Evolutionary conservation across 345 rosid genomes (phyloP).

Genomic region (Pistacia vera): DNA sequence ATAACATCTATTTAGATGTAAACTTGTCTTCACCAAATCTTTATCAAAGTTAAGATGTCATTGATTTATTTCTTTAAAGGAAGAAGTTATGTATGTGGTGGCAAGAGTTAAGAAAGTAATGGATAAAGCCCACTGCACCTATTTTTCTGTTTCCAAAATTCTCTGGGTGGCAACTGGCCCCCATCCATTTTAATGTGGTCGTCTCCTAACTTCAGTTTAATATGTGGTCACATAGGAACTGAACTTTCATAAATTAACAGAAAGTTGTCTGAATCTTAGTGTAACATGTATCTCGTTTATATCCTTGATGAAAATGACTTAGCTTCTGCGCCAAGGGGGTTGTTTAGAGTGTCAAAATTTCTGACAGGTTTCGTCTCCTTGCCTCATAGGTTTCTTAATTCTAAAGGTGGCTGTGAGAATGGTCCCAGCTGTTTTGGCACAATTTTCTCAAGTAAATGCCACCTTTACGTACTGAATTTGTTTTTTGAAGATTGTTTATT

Average conservation of each 20-base stretch:
- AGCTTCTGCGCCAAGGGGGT: background rate
- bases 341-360: background rate
- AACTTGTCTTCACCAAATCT: background rate
- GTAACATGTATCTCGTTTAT: background rate
- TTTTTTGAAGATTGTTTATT: constrained; percentile 1
- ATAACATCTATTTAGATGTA: background rate
- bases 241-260: background rate
- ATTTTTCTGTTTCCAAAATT: background rate
- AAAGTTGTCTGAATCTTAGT: background rate
- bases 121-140: background rate
- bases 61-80: background rate
- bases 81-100: background rate
- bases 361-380: background rate
- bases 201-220: background rate
- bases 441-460: background rate
- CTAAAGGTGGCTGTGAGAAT: background rate
- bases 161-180: background rate
- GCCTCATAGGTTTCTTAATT: background rate
- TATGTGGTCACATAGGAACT: background rate
- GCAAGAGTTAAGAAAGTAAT: background rate
- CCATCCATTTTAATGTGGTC: background rate
- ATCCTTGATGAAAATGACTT: background rate
- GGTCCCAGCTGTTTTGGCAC: background rate
- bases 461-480: background rate
- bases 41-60: background rate